Conservation (phyloP, 495 filamentous ascomycete genomes). For the Xeromyces bisporus region DNA sequence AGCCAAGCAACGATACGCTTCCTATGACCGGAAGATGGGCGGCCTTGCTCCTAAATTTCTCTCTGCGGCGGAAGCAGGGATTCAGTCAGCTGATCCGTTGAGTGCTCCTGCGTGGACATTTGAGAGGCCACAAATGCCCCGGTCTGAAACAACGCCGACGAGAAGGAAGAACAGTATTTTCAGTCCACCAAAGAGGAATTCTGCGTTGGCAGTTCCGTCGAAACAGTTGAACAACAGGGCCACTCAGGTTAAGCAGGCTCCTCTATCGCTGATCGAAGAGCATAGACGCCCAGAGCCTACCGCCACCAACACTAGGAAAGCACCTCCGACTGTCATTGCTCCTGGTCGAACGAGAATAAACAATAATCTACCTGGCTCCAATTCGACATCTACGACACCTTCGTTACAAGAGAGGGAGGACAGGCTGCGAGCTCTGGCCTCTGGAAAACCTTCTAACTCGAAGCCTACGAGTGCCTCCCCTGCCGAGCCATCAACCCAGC, state of each 20-base stretch:
- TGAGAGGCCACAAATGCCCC: constrained; percentile 6
- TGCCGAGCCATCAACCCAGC: not conserved
- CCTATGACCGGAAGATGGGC: constrained; percentile 14
- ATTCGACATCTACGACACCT: constrained; percentile 2
- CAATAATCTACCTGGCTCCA: not conserved
- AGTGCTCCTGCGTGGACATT: constrained; percentile 6
- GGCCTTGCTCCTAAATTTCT: constrained; percentile 8
- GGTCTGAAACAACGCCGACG: constrained; percentile 2
- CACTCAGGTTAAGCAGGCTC: constrained; percentile 22
- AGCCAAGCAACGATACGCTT: constrained; percentile 11
- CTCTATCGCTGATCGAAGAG: constrained; percentile 25
- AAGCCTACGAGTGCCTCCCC: constrained; percentile 1
- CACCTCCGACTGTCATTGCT: constrained; percentile 5
- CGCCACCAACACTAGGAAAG: constrained; percentile 1
- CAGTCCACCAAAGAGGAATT: constrained; percentile 17
- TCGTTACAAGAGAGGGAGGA: constrained; percentile 17
- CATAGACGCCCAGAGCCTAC: constrained; percentile 18
- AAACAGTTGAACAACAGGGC: constrained; percentile 23
- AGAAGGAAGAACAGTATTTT: constrained; percentile 26
- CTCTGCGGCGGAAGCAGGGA: not conserved
- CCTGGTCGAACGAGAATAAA: constrained; percentile 9
- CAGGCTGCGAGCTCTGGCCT: constrained; percentile 14
- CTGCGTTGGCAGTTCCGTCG: constrained; percentile 21
- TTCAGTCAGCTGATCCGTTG: constrained; percentile 3
- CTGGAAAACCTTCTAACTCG: constrained; percentile 7